Evolutionary conservation across 176 grass and related monocot species (phyloP).

Genomic region (Secale cereale): DNA sequence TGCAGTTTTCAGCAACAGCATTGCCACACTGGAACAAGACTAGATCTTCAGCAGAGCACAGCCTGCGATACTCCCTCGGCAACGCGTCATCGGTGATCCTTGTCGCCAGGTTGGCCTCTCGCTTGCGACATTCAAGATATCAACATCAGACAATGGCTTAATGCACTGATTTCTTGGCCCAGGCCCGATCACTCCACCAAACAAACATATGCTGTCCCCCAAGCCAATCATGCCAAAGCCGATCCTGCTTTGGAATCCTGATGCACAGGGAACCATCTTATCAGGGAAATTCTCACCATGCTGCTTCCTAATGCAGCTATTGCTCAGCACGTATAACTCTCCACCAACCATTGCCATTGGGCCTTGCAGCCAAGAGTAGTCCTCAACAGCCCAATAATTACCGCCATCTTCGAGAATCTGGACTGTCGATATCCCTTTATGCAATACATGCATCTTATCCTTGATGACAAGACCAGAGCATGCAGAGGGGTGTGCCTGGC

Average conservation of each 20-base stretch:
- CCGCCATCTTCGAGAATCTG: conserved; percentile 83
- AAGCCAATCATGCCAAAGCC: conserved; percentile 90
- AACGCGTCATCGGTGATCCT: conserved; percentile 79
- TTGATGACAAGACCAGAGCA: conserved; percentile 87
- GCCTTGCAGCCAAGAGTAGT: conserved; percentile 87
- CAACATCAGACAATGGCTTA: conserved; percentile 77
- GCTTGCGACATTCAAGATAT: conserved; percentile 73
- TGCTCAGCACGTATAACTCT: conserved; percentile 86
- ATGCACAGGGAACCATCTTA: conserved; percentile 83
- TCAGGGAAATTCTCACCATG: conserved; percentile 57
- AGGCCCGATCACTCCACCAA: conserved; percentile 92
- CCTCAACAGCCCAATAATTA: conserved; percentile 70
- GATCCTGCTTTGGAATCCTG: conserved; percentile 91
- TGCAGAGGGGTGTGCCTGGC: conserved; percentile 80
- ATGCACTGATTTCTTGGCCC: conserved; percentile 96
- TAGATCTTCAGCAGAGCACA: conserved; percentile 90
- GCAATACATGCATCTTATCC: conserved; percentile 87
- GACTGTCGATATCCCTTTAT: conserved; percentile 80
- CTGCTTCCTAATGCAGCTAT: conserved; percentile 92
- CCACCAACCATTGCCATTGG: conserved; percentile 82
- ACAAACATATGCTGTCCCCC: conserved; percentile 68
- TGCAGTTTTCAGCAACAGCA: conserved; percentile 8
- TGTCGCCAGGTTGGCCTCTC: conserved; percentile 84
- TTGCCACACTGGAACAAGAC: not conserved
- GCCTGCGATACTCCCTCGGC: conserved; percentile 75